Conservation (phyloP, 176 grass and related monocot species). For the Oryza officinalis region DNA sequence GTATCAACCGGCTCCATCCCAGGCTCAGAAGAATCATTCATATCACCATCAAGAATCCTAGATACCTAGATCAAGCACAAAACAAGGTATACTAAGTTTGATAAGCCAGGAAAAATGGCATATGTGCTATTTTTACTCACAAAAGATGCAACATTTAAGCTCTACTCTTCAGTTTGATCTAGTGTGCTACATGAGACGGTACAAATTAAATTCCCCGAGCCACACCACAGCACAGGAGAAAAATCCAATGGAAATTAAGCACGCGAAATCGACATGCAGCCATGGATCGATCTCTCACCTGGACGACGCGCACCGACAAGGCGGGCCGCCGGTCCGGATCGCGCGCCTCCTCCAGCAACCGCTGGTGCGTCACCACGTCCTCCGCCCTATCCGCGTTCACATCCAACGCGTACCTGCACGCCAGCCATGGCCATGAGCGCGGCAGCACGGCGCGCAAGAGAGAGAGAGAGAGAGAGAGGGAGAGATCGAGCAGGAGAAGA, state of each 20-base stretch:
- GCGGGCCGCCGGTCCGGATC: slow-evolving; percentile 41
- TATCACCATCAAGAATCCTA: slow-evolving; percentile 40
- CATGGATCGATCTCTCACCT: slow-evolving; percentile 50
- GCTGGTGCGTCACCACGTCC: slow-evolving; percentile 68
- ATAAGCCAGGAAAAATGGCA: not conserved
- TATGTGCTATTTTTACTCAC: not conserved
- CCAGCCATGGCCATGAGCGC: not conserved
- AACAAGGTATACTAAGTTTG: not conserved
- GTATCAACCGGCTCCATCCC: slow-evolving; percentile 20
- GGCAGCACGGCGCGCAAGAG: not conserved
- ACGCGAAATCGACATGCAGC: slow-evolving; percentile 23
- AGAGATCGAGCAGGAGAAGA: not conserved
- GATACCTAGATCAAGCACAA: slow-evolving; percentile 36
- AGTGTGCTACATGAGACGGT: not conserved
- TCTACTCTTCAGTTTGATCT: not conserved
- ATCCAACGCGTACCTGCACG: slow-evolving; percentile 66
- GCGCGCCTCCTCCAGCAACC: slow-evolving; percentile 60
- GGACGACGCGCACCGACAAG: slow-evolving; percentile 56
- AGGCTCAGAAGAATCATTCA: slow-evolving; percentile 26
- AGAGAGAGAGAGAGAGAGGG: no score
- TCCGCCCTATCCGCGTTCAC: slow-evolving; percentile 72
- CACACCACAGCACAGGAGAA: not conserved
- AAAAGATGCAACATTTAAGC: not conserved
- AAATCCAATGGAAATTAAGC: not conserved
- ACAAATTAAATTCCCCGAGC: not conserved